A percentile compares a stretch with the other conserved stretches of the same genome.
Conservation (phyloP, 306 rosid species). For the Datisca glomerata region DNA sequence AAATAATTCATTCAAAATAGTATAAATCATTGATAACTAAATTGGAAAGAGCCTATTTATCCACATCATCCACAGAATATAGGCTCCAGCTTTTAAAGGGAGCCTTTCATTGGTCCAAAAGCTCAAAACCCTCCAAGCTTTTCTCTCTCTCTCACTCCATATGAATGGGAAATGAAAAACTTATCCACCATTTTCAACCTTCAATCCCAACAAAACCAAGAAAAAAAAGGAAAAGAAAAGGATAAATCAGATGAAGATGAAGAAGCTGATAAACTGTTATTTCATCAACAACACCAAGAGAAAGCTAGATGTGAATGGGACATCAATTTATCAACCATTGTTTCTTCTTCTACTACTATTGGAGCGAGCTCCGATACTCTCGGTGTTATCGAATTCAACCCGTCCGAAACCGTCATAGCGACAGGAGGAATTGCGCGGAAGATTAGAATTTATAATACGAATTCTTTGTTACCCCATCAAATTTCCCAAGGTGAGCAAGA, state of each 20-base stretch:
- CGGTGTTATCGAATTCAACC: constrained; percentile 42
- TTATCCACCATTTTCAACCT: constrained; percentile 12
- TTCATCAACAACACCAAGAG: background rate
- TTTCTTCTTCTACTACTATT: constrained; percentile 20
- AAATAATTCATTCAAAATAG: too few species aligned
- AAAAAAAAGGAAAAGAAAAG: constrained; percentile 3
- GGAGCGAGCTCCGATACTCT: constrained; percentile 25
- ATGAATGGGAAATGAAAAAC: constrained; percentile 47
- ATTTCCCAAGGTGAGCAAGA: background rate
- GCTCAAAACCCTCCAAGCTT: constrained; percentile 10
- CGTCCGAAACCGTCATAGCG: constrained; percentile 30
- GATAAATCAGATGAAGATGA: background rate
- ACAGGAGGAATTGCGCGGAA: constrained; percentile 49
- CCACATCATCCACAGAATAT: background rate
- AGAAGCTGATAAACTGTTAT: too few species aligned
- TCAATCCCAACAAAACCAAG: background rate
- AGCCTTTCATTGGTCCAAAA: constrained; percentile 21
- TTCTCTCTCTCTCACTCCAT: constrained; percentile 5
- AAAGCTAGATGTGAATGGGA: constrained; percentile 25
- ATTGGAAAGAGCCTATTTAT: constrained; percentile 12
- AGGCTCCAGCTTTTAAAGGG: constrained; percentile 7
- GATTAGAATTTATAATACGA: constrained; percentile 26
- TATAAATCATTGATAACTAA: too few species aligned
- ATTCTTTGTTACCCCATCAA: constrained; percentile 10
- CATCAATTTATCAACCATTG: constrained; percentile 28